These are phyloP conservation scores for Saccharomycopsis capsularis DNA, from an alignment of 805 yeast species.

Conservation along the genomic window DNA sequence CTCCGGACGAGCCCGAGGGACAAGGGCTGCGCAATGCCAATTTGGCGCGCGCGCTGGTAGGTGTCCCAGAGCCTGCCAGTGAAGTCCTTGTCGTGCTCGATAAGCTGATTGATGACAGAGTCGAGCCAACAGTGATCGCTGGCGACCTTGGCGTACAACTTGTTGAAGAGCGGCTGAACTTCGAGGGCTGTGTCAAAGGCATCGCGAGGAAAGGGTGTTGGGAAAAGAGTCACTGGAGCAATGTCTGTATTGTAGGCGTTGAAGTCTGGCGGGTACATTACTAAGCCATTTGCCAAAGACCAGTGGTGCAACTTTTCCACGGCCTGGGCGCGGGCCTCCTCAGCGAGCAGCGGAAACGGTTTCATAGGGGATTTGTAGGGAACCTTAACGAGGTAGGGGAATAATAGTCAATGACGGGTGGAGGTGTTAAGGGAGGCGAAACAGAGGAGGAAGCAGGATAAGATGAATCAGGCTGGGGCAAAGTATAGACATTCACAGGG, in stretches of 20 bases:
- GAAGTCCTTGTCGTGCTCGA: conserved; percentile 62
- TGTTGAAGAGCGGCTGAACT: conserved; percentile 65
- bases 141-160: conserved; percentile 61
- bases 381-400: too few relatives aligned
- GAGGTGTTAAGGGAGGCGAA: too few relatives aligned
- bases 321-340: conserved; percentile 26
- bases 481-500: too few relatives aligned
- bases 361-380: too few relatives aligned
- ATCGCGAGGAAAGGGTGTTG: conserved; percentile 74
- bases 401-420: too few relatives aligned
- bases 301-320: conserved; percentile 57
- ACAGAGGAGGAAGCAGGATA: too few relatives aligned
- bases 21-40: conserved; percentile 54
- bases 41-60: conserved; percentile 41
- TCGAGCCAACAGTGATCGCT: conserved; percentile 54
- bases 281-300: conserved; percentile 71
- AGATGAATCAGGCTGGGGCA: too few relatives aligned
- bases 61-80: conserved; percentile 71
- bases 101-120: conserved; percentile 45
- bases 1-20: conserved; percentile 83
- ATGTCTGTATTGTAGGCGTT: conserved; percentile 38
- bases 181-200: conserved; percentile 60
- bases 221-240: conserved; percentile 88
- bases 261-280: conserved; percentile 67
- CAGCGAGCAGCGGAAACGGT: conserved; percentile 5